Conservation (phyloP, 352 stramenopile species). For the Phytophthora niederhauseri region DNA sequence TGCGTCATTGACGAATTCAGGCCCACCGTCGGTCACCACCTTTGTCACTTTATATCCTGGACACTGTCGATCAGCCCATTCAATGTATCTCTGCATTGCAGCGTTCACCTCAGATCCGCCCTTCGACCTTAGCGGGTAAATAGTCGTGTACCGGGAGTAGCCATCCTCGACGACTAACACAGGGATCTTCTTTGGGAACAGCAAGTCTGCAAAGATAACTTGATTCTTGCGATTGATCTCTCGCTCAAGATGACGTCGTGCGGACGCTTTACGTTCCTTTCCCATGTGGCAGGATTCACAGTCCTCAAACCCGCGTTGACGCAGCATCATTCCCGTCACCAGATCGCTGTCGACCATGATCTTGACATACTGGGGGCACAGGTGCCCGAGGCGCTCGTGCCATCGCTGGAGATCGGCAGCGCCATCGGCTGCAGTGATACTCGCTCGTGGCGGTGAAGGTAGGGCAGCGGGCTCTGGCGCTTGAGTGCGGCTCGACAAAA, state of each 20-base stretch:
- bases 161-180: not conserved
- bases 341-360: not conserved
- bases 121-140: not conserved
- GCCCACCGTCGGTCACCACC: not conserved
- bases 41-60: not conserved
- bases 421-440: not conserved
- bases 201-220: not conserved
- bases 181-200: not conserved
- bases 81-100: not conserved
- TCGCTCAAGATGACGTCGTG: not conserved
- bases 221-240: not conserved
- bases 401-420: constrained; percentile 9
- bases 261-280: constrained; percentile 12
- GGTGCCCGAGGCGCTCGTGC: not conserved
- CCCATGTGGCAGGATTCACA: constrained; percentile 9
- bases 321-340: not conserved
- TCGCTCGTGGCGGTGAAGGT: not conserved
- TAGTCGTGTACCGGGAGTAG: not conserved
- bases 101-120: not conserved
- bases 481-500: too few relatives aligned
- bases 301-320: not conserved
- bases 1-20: not conserved
- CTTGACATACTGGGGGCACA: constrained; percentile 17
- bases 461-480: too few relatives aligned
- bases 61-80: not conserved